Conservation (phyloP, 345 rosid species). For the Eucalyptus fibrosa region DNA sequence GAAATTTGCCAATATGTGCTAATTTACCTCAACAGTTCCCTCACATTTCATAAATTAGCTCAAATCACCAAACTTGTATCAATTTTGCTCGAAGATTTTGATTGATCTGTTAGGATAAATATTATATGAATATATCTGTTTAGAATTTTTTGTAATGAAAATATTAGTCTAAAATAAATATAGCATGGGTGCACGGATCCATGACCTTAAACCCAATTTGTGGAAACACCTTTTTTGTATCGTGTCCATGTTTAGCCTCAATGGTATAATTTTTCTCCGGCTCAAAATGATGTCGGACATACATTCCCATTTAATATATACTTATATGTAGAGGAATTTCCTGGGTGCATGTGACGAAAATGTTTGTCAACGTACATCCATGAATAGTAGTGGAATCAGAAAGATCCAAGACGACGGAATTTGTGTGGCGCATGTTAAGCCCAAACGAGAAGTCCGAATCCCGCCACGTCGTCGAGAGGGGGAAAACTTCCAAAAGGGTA, state of each 20-base stretch:
- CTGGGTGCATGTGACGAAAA: not conserved
- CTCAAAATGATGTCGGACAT: not conserved
- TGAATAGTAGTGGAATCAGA: not conserved
- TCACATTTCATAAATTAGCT: not conserved
- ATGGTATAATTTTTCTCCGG: not conserved
- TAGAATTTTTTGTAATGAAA: rapidly evolving
- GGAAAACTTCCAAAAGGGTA: not conserved
- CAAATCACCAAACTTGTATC: not conserved
- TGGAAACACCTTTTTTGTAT: not conserved
- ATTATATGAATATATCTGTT: rapidly evolving
- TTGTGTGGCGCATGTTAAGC: not conserved
- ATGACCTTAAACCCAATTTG: not conserved
- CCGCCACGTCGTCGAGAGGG: slow-evolving; percentile 6
- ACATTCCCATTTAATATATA: not conserved
- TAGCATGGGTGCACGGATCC: not conserved
- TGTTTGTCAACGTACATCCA: not conserved
- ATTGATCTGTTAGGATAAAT: not conserved
- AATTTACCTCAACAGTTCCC: not conserved
- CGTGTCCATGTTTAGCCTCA: not conserved
- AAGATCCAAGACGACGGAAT: not conserved
- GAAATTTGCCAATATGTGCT: not conserved
- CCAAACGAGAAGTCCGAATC: not conserved
- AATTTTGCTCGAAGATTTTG: rapidly evolving
- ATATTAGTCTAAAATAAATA: rapidly evolving
- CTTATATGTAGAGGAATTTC: not conserved